A percentile compares a stretch with the other conserved stretches of the same genome.
phyloP scores from a whole-genome alignment of 2,329 filamentous ascomycete species.

The Aspergillus aculeatinus region DNA sequence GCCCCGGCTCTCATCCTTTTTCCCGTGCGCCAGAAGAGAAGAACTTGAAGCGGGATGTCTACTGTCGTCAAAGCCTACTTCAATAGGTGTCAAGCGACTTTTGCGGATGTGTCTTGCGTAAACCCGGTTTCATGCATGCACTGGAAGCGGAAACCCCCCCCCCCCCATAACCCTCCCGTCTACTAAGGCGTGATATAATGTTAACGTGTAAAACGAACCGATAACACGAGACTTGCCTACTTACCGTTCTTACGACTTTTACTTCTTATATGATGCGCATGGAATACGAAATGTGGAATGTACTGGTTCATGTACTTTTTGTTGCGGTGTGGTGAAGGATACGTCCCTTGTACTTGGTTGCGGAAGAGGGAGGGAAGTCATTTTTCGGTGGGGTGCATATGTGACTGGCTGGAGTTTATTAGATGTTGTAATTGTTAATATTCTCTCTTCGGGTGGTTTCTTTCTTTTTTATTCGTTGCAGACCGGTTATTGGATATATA shows the following conservation, averaged over 20 bases:
- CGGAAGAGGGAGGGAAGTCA: too few species aligned
- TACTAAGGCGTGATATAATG: background rate
- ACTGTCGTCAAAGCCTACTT: too few species aligned
- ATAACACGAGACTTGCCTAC: background rate
- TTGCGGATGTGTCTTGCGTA: too few species aligned
- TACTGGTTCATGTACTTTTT: background rate
- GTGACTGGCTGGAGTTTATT: background rate
- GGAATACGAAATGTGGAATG: background rate
- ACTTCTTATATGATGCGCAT: background rate
- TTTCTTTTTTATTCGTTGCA: background rate
- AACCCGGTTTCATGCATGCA: too few species aligned
- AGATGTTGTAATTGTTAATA: constrained; percentile 6
- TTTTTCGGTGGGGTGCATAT: background rate
- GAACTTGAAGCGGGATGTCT: too few species aligned
- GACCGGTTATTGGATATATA: background rate
- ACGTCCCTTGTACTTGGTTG: too few species aligned
- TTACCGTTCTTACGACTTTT: background rate
- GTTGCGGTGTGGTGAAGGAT: too few species aligned
- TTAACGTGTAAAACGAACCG: background rate
- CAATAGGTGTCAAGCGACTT: too few species aligned
- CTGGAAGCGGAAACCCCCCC: too few species aligned
- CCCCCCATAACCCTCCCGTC: too few species aligned
- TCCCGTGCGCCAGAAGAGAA: too few species aligned
- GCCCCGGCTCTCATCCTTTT: too few species aligned
- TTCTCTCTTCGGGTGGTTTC: background rate